Evolutionary conservation across 768 basidiomycete genomes (phyloP), one percentile per base, ranked within the genome.

Genomic region (Fomitopsis pulvina): DNA sequence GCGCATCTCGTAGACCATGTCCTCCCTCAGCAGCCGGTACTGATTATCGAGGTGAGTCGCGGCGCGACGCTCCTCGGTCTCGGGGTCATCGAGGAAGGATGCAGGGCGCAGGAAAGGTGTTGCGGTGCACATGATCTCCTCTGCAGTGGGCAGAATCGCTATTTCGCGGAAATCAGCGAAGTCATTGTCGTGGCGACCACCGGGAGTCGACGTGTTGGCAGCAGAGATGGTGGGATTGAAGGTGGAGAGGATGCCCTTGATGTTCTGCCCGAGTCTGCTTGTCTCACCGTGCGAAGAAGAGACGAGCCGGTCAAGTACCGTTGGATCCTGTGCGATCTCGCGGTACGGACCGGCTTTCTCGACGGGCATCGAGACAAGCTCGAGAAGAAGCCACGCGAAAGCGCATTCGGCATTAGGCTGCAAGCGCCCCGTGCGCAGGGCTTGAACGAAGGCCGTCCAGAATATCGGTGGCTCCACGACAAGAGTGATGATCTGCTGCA

Each of bases 111-210:
- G 55, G 52, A 80, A 85, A 0, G 83, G 68, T 1, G 45, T 52
- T 28, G 74, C 71, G 2, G 53, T 62, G 29, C 66, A 82, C 1
- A 51, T 52, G 3, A 84, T 60, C 59, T 87, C 85, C 37, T 78
- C 75, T 0, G 79, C 72, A 5, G 81, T 81, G 1, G 85, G 85
- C 4, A 82, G 64, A 38, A 87, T 80, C n/a, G 77, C 63, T 20
- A 86, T 81, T 8, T 75, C 52, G 5, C 77, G 76, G 53, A 83
- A 86, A 46, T 84, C 73, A 12, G 63, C 63, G 41, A 78, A 78
- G 59, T 87, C 84, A 45, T 87, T 86, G 55, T 85, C 82, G 49
- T 86, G 85, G 2, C 85, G 71, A 3, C 83, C 84, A 0, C 85
- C 85, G 1, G 84, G 78, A 8, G 65, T 63, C 18, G 59, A 54